These are phyloP conservation scores for Aphanomyces stellatus DNA, from an alignment of 352 stramenopile species.

Conservation along the genomic window DNA sequence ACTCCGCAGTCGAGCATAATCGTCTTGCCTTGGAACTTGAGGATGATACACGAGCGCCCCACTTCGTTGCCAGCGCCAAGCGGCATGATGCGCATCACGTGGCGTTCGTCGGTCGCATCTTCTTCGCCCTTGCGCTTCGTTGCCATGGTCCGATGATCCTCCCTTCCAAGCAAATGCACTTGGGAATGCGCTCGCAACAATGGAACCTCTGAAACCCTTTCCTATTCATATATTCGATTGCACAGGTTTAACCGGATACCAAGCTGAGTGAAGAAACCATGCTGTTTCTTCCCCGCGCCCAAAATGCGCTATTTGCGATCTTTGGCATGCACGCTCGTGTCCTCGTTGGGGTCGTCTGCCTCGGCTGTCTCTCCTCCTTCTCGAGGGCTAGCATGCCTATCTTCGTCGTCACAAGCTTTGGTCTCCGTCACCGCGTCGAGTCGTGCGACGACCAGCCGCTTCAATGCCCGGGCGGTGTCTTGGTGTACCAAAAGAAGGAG, in stretches of 20 bases:
- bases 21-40: slow-evolving; percentile 99
- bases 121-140: slow-evolving; percentile 37
- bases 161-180: background rate
- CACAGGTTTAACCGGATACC: background rate
- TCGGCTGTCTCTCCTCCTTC: background rate
- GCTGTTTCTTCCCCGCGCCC: background rate
- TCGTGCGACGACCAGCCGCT: background rate
- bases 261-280: background rate
- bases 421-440: background rate
- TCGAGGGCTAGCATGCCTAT: background rate
- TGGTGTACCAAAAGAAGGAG: background rate
- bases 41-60: slow-evolving; percentile 97
- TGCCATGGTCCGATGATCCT: background rate
- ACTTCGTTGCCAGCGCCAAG: slow-evolving; percentile 98
- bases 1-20: slow-evolving; percentile 94
- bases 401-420: background rate
- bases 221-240: background rate
- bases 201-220: background rate
- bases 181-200: no score
- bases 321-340: background rate
- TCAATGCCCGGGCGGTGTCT: background rate
- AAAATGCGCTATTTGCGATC: background rate
- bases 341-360: background rate
- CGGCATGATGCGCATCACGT: slow-evolving; percentile 91
- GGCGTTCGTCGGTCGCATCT: slow-evolving; percentile 60